Base-by-base conservation (phyloP, 2,329 filamentous ascomycete genomes). In the Cladophialophora bantiana region DNA sequence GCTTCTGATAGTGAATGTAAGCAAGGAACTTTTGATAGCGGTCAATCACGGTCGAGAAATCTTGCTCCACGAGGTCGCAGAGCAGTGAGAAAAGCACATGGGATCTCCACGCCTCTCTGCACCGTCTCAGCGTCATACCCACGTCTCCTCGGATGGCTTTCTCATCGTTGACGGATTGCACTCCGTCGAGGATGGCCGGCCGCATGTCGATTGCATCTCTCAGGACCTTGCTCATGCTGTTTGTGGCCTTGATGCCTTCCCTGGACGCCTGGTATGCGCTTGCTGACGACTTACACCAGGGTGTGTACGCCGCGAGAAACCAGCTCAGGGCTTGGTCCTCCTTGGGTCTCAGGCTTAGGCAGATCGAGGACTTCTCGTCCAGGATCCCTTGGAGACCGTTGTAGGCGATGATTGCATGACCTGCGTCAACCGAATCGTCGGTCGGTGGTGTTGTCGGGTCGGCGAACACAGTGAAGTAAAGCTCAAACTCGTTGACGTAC, bases 1-100 rank as follows among this genome's bases (percentile, higher is more conserved):
- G 75, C n/a, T 81, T 75, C 35, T 85, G 78, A 26, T 82, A 77
- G 66, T 81, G 73, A 5, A 89, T 75, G 64, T 84, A 84, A 0
- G 75, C 73, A 53, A 89, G 75, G 72, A 90, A 88, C 26, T 74
- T 74, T 36, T 82, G 77, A 73, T 89, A 90, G 69, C 70, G 73
- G 58, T 73, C 74, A 63, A 56, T 56, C 26, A 54, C 62, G 13
- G 57, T 35, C n/a, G 57, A 35, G 50, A 71, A 71, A 5, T 64
- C 58, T 10, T 38, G 55, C 32, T 65, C 62, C 15, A 62, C 65
- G 65, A 68, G 48, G 56, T 70, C 70, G 55, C 58, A 70, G 9
- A 72, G 58, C 15, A 66, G 55, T 40, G 71, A 69, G 26, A 70
- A 71, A 6, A 73, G 64, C 34, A 71, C 65, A 62, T 70, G 71